Percentiles rank a stretch among this genome's conserved stretches.
Conservation (phyloP, 2,329 filamentous ascomycete genomes). For the Aspergillus hortae region DNA sequence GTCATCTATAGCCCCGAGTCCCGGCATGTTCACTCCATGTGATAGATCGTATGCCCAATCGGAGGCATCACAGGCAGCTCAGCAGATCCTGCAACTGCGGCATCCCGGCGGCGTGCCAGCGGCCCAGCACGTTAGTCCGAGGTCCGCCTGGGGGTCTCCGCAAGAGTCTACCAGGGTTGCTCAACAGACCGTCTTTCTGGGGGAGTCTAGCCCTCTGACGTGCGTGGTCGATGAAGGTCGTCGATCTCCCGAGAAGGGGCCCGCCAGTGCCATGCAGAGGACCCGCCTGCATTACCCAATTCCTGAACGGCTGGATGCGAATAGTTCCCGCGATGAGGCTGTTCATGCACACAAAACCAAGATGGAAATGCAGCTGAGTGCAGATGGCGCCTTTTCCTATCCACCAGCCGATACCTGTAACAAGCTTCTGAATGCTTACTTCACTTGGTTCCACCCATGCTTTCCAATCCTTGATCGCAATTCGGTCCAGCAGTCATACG, state of each 20-base stretch:
- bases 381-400: constrained; percentile 45
- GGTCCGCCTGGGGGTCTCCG: constrained; percentile 1
- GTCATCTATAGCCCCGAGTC: not conserved
- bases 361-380: constrained; percentile 35
- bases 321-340: constrained; percentile 15
- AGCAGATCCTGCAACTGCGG: not conserved
- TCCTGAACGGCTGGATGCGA: constrained; percentile 17
- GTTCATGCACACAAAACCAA: constrained; percentile 25
- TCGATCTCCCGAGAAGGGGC: constrained; percentile 25
- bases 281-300: constrained; percentile 37
- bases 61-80: not conserved
- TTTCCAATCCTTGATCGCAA: constrained; percentile 53
- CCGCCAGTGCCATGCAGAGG: constrained; percentile 30
- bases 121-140: not conserved
- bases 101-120: not conserved
- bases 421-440: constrained; percentile 50
- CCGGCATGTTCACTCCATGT: not conserved
- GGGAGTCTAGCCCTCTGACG: constrained; percentile 48
- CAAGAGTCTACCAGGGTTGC: constrained; percentile 1
- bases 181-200: constrained; percentile 40
- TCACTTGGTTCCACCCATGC: constrained; percentile 55
- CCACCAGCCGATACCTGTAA: constrained; percentile 43
- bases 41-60: not conserved
- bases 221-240: constrained; percentile 45
- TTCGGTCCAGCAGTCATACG: constrained; percentile 40